Base-by-base conservation (phyloP, 1,284 basidiomycete species). In the Papiliotrema laurentii region DNA sequence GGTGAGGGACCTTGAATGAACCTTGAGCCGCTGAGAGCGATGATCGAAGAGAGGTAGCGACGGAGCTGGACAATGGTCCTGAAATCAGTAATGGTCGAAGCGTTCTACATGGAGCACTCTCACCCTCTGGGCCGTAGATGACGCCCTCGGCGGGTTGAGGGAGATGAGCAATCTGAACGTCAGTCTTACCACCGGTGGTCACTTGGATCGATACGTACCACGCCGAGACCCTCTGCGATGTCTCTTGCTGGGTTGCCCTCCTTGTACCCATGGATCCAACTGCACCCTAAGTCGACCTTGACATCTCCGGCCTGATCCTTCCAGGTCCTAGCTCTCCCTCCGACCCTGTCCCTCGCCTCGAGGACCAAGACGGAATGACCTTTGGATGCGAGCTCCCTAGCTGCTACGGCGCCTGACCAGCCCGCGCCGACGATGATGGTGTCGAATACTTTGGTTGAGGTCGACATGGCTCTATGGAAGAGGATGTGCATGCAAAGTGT, bases 401-500 rank as follows among this genome's bases (percentile, higher is more conserved):
- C 77, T 1, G 76, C 75, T 4, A 73, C 71, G 11, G 77, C 64
- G 25, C 77, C 77, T 2, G 75, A 63, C 72, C 75, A 77, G 14
- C 77, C 77, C 10, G 77, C 76, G 14, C 78, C 78, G 42, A 79
- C 63, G 54, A 78, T 69, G 59, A 77, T 66, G 11, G 72, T 74
- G 51, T 76, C 76, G 53, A 62, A 70, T 25, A 58, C 33, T 37
- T 45, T 9, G 24, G 19, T 35, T 24, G 42, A 13, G 22, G 28
- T 25, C 4, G 55, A 26, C 43, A 49, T 55, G 22, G 21, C 47
- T 19, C 19, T 25, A 33, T 30, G 36, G 7, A 42, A 26, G 28
- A 42, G 24, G 11, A 21, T 30, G 4, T 42, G 40, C 40, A 42
- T 42, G 37, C 19, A 22, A 11, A 27, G 26, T 31, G 10, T 10